A percentile compares a stretch with the other conserved stretches of the same genome.
Conservation (phyloP, 2,329 filamentous ascomycete genomes). For the Alternaria postmessia region DNA sequence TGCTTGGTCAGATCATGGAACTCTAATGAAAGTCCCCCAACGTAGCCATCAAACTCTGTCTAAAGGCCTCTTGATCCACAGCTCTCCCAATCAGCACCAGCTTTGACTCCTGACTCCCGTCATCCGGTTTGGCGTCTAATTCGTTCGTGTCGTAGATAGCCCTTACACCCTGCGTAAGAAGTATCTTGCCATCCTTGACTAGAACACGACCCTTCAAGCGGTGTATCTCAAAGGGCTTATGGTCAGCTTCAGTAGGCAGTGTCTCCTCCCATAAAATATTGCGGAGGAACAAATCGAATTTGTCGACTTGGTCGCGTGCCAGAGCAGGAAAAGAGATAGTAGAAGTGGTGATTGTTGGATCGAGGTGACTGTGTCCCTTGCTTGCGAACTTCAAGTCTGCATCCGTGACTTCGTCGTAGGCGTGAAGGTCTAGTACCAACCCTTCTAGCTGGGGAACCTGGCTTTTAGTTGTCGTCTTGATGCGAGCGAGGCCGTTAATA, state of each 20-base stretch:
- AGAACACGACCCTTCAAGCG: constrained; percentile 82
- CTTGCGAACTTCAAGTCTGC: constrained; percentile 69
- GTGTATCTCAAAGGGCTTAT: constrained; percentile 76
- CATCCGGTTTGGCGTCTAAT: constrained; percentile 1
- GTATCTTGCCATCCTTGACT: constrained; percentile 69
- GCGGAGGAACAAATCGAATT: constrained; percentile 82
- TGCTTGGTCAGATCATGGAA: not conserved
- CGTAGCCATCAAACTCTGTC: constrained; percentile 18
- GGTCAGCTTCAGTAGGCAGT: constrained; percentile 56
- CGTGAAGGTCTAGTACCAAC: constrained; percentile 86
- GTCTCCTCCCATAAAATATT: constrained; percentile 82
- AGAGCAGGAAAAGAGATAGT: constrained; percentile 74
- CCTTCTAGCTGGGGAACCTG: constrained; percentile 84
- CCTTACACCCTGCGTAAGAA: constrained; percentile 88
- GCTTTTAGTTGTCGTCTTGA: constrained; percentile 83
- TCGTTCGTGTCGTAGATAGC: constrained; percentile 94
- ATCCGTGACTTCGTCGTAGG: constrained; percentile 82
- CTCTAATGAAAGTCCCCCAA: not conserved
- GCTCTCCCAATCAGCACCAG: constrained; percentile 45
- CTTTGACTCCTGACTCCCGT: constrained; percentile 27
- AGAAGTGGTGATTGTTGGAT: constrained; percentile 86
- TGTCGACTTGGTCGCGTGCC: constrained; percentile 62
- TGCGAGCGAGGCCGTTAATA: constrained; percentile 88
- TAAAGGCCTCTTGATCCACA: constrained; percentile 33
- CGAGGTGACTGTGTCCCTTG: constrained; percentile 89